These are phyloP conservation scores for Suhomyces coccinellae DNA, from an alignment of 1,139 yeast genomes.

Conservation along the genomic window DNA sequence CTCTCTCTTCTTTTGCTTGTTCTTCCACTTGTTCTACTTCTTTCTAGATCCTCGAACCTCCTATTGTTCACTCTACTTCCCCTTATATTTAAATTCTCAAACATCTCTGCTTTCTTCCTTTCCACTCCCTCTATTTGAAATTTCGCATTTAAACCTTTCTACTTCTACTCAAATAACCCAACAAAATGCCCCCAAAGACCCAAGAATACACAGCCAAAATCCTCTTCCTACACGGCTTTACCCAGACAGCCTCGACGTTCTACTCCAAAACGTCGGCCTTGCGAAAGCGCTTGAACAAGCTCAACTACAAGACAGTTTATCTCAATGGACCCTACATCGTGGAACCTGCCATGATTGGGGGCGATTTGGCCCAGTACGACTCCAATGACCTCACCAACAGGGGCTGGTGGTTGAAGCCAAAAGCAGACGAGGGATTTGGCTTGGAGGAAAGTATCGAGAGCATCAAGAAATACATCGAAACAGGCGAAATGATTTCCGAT, in stretches of 20 bases:
- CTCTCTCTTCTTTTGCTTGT: too few relatives aligned
- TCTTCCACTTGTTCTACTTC: too few relatives aligned
- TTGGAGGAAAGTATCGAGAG: constrained; percentile 33
- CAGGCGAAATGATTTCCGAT: constrained; percentile 34
- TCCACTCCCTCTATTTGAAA: too few relatives aligned
- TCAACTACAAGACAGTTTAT: constrained; percentile 60
- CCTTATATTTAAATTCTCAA: too few relatives aligned
- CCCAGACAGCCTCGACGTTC: constrained; percentile 46
- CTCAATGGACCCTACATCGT: constrained; percentile 73
- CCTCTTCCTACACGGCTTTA: constrained; percentile 46
- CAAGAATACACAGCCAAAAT: constrained; percentile 24
- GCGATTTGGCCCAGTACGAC: constrained; percentile 55
- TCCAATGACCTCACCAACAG: constrained; percentile 29
- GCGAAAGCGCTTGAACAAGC: constrained; percentile 37
- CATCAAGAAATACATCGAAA: constrained; percentile 30
- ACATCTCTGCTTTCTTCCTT: too few relatives aligned
- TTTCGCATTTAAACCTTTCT: too few relatives aligned
- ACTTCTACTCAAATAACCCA: neutral
- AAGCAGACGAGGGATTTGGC: constrained; percentile 24
- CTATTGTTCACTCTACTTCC: too few relatives aligned
- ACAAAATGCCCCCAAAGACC: constrained; percentile 8
- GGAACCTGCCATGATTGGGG: constrained; percentile 34
- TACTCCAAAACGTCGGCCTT: constrained; percentile 50
- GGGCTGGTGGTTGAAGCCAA: constrained; percentile 42
- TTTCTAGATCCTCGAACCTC: too few relatives aligned